Conservation (phyloP, 2,329 filamentous ascomycete species). For the Daldinia sp. region DNA sequence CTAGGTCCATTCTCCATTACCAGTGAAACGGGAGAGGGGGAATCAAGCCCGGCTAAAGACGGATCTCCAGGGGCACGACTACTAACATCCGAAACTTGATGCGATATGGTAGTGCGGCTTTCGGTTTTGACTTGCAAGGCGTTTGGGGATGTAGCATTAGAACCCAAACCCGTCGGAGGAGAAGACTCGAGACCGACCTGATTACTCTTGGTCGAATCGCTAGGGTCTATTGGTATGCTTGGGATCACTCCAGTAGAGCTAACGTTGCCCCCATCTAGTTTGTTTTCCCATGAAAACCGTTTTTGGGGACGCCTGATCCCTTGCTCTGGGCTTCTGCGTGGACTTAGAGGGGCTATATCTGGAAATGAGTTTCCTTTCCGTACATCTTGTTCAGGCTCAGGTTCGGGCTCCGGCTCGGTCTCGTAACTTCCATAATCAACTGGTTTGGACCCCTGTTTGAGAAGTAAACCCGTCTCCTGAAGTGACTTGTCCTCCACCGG, state of each 20-base stretch:
- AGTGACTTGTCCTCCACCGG: conserved; percentile 54
- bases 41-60: conserved; percentile 46
- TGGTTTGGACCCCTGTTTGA: conserved; percentile 36
- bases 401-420: not conserved
- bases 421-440: conserved; percentile 1
- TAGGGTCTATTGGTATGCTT: conserved; percentile 6
- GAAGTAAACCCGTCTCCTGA: conserved; percentile 42
- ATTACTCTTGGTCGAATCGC: not conserved
- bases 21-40: conserved; percentile 55
- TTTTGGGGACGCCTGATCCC: conserved; percentile 21
- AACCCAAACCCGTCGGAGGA: conserved; percentile 1
- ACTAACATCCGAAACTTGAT: conserved; percentile 51
- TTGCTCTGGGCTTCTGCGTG: conserved; percentile 27
- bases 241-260: conserved; percentile 29
- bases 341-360: conserved; percentile 37
- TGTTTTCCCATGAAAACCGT: conserved; percentile 56
- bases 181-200: not conserved
- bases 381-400: not conserved
- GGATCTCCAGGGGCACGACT: conserved; percentile 44
- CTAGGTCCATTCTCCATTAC: conserved; percentile 43
- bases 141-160: conserved; percentile 9
- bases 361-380: conserved; percentile 20
- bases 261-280: conserved; percentile 36
- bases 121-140: conserved; percentile 32
- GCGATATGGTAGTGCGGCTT: conserved; percentile 40